These are phyloP conservation scores for Trypanosoma vivax DNA, from an alignment of 208 protist species.

Conservation along the genomic window DNA sequence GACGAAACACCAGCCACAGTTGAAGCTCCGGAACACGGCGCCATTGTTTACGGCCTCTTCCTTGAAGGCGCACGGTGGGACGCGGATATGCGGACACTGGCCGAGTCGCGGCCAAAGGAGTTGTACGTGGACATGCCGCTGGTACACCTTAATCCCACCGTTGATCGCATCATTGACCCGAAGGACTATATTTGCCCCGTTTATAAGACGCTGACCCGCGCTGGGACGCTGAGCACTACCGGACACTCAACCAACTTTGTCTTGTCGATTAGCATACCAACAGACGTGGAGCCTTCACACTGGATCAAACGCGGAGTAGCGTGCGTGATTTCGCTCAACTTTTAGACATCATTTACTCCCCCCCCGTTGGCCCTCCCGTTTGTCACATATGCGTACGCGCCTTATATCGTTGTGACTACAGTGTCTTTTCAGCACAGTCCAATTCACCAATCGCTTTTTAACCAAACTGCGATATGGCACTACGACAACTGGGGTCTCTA, in stretches of 20 bases:
- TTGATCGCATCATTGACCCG: conserved; percentile 40
- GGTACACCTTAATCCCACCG: conserved; percentile 89
- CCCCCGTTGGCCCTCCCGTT: no score
- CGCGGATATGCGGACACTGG: conserved; percentile 43
- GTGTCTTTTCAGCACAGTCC: no score
- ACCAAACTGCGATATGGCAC: no score
- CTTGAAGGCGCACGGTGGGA: conserved; percentile 96
- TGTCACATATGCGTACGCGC: no score
- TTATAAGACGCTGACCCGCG: conserved; percentile 95
- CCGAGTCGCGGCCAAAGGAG: conserved; percentile 94
- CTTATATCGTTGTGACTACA: no score
- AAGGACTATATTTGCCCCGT: conserved; percentile 92
- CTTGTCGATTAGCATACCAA: conserved; percentile 92
- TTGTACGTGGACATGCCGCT: conserved; percentile 90
- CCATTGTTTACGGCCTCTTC: conserved; percentile 93
- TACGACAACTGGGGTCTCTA: no score
- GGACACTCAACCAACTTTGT: conserved; percentile 99
- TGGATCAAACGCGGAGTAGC: conserved; percentile 95
- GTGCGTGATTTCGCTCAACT: conserved; percentile 84
- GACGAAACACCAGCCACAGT: conserved; percentile 1
- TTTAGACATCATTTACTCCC: conserved; percentile 42
- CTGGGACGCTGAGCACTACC: conserved; percentile 96
- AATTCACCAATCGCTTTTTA: no score
- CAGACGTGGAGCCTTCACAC: conserved; percentile 69
- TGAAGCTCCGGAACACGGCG: conserved; percentile 43